phyloP scores from a whole-genome alignment of 2,329 filamentous ascomycete species.

The Hawksworthiomyces lignivorus region DNA sequence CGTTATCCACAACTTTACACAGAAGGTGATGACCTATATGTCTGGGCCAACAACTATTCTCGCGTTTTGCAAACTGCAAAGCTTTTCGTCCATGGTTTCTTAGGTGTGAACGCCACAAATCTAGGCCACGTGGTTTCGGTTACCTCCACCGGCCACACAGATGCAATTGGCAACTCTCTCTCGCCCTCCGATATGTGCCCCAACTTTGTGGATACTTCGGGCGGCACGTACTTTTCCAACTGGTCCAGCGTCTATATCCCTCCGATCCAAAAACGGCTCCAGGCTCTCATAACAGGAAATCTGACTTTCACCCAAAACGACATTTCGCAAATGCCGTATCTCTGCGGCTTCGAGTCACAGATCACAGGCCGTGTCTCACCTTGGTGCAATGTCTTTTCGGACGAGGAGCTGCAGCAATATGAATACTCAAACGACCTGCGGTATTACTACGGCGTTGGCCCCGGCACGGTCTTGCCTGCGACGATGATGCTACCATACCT shows the following conservation, averaged over 20 bases:
- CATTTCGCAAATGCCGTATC: conserved; percentile 45
- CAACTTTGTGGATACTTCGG: conserved; percentile 46
- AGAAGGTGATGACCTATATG: conserved; percentile 43
- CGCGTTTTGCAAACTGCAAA: conserved; percentile 55
- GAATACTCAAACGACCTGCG: conserved; percentile 62
- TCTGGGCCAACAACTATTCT: conserved; percentile 61
- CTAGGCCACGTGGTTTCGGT: conserved; percentile 51
- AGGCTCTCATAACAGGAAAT: conserved; percentile 43
- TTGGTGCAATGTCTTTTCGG: conserved; percentile 55
- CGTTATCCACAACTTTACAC: conserved; percentile 43
- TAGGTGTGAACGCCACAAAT: conserved; percentile 46
- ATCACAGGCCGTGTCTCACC: conserved; percentile 54
- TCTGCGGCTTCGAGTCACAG: conserved; percentile 66
- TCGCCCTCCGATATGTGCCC: conserved; percentile 57
- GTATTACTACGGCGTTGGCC: conserved; percentile 59
- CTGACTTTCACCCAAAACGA: conserved; percentile 43
- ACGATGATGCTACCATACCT: conserved; percentile 57
- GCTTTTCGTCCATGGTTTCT: conserved; percentile 53
- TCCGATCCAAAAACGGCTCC: conserved; percentile 45
- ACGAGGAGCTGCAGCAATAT: conserved; percentile 54
- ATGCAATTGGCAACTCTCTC: conserved; percentile 53
- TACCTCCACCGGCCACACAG: conserved; percentile 43
- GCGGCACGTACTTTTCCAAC: conserved; percentile 33
- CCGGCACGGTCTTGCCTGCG: conserved; percentile 44
- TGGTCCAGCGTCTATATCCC: conserved; percentile 23